Evolutionary conservation across 2,329 filamentous ascomycete species (phyloP), one percentile per base, ranked within the genome.

Genomic region (Onygenales sp.): DNA sequence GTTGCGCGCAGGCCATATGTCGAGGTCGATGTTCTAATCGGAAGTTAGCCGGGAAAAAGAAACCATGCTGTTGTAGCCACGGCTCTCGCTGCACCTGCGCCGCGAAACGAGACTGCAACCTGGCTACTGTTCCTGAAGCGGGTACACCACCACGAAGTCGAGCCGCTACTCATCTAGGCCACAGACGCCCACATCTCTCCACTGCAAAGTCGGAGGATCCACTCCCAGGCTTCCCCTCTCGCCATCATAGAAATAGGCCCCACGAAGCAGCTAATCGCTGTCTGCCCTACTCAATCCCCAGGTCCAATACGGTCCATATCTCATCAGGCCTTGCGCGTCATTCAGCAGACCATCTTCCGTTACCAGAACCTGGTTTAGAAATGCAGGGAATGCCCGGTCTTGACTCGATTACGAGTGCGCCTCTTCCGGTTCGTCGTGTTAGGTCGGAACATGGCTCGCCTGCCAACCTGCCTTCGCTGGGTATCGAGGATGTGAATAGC

Each of bases 201-300:
- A 73, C 77, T 46, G 77, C 77, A 54, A 80, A 79, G 60, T 83
- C 80, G 27, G 82, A 85, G 51, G 77, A 75, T 54, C 78, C 76
- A 33, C 68, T 84, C 61, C 83, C 79, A 14, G 73, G 82, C 54
- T 83, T 83, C 63, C 74, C 79, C 21, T 83, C 84, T 62, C 81
- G 81, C 55, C 81, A 84, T 60, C 81, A 84, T 69, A 83, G 83
- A 69, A 80, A 81, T 33, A 41, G 38, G 59, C 80, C 82, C 68
- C 84, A 84, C 67, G 79, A 83, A 65, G 76, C 79, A 58, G 80
- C 80, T 55, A 79, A 83, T 56, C 81, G 77, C 53, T 81, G 81
- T 54, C 70, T 78, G 59, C 82, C 82, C 1, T 85, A 85, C 69
- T 81, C 80, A 62, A 78, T 84, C 58, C 79, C 80, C 21, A 21